Percentiles rank a stretch among this genome's conserved stretches.
Evolutionary conservation across 2,329 filamentous ascomycete species (phyloP).

Genomic region (Botrytis galanthina): DNA sequence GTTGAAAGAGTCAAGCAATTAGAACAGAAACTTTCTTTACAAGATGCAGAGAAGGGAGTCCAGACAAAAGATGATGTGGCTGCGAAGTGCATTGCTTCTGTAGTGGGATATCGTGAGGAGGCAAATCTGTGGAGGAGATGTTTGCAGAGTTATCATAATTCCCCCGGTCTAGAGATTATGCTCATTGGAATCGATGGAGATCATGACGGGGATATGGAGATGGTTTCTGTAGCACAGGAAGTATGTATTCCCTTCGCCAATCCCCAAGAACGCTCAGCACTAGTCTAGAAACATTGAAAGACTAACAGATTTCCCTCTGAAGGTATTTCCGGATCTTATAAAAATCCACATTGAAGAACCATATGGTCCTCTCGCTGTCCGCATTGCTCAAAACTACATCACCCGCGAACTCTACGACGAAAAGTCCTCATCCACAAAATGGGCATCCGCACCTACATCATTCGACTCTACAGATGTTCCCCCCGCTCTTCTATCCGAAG

Average conservation of each 20-base stretch:
- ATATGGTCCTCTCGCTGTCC: slow-evolving; percentile 23
- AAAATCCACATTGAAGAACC: slow-evolving; percentile 28
- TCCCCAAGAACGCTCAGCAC: not conserved
- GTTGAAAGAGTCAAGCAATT: slow-evolving; percentile 20
- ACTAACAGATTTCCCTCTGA: not conserved
- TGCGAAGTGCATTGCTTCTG: slow-evolving; percentile 23
- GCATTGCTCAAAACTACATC: slow-evolving; percentile 24
- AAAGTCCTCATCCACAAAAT: slow-evolving; percentile 14
- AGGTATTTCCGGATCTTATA: slow-evolving; percentile 25
- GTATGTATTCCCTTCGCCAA: not conserved
- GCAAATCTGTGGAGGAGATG: slow-evolving; percentile 23
- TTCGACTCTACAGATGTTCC: slow-evolving; percentile 18
- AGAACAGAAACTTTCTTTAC: slow-evolving; percentile 16
- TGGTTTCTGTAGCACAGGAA: slow-evolving; percentile 26
- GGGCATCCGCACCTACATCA: not conserved
- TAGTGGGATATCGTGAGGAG: slow-evolving; percentile 27
- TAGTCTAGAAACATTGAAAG: not conserved
- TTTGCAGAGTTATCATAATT: slow-evolving; percentile 24
- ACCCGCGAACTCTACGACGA: slow-evolving; percentile 21
- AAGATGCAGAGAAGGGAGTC: slow-evolving; percentile 23
- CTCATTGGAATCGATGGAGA: slow-evolving; percentile 27
- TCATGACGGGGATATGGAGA: slow-evolving; percentile 25
- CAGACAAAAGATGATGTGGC: slow-evolving; percentile 18
- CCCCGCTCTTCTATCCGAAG: slow-evolving; percentile 21
- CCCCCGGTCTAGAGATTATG: slow-evolving; percentile 24